These are phyloP conservation scores for Ogataea paraovalis DNA, from an alignment of 805 yeast species.

Conservation along the genomic window DNA sequence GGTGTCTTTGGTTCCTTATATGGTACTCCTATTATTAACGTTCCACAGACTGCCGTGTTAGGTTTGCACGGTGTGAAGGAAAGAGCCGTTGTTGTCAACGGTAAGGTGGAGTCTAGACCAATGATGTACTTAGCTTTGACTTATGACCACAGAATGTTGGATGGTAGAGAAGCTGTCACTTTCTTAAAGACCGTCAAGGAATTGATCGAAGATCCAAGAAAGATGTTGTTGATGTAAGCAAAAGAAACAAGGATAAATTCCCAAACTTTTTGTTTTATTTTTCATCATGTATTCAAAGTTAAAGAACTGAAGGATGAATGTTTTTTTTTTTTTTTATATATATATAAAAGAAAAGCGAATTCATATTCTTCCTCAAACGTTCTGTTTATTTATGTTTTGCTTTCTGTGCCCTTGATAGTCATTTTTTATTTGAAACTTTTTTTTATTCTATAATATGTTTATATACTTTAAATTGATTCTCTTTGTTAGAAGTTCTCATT, in stretches of 20 bases:
- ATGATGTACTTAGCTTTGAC: slow-evolving; percentile 99
- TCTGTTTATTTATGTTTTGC: neutral
- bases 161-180: slow-evolving; percentile 98
- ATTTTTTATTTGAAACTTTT: neutral
- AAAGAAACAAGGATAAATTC: too few species aligned
- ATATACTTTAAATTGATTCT: neutral
- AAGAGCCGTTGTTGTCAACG: slow-evolving; percentile 94
- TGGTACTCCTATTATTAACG: slow-evolving; percentile 97
- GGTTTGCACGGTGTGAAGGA: slow-evolving; percentile 97
- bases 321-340: too few species aligned
- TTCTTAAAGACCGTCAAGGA: slow-evolving; percentile 95
- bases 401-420: neutral
- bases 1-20: slow-evolving; percentile 97
- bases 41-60: slow-evolving; percentile 97
- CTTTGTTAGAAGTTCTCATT: neutral
- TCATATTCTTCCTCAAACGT: neutral
- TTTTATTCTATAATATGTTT: neutral
- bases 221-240: slow-evolving; percentile 66
- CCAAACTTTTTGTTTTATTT: neutral
- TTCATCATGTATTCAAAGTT: neutral
- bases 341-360: neutral
- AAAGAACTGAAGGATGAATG: neutral
- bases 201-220: slow-evolving; percentile 97
- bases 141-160: slow-evolving; percentile 95
- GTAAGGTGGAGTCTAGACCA: slow-evolving; percentile 94